Conservation (phyloP, 257 asterid genomes). For the Rhazya stricta region DNA sequence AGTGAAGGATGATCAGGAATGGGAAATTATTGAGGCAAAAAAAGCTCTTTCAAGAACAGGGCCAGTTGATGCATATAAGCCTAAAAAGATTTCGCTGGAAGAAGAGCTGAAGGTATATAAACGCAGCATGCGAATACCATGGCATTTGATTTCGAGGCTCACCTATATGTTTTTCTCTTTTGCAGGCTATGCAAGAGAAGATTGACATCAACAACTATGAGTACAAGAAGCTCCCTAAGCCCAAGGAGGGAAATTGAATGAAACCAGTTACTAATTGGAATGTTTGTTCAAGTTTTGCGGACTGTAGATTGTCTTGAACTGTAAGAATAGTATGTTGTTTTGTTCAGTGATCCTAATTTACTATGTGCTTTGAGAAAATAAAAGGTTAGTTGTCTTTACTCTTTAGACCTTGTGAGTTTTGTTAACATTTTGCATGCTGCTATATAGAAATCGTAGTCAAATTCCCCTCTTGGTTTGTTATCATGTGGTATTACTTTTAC, state of each 20-base stretch:
- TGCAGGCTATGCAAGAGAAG: slow-evolving; percentile 72
- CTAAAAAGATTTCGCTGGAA: slow-evolving; percentile 66
- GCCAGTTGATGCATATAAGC: slow-evolving; percentile 72
- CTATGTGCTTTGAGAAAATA: not conserved
- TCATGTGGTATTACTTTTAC: too few species aligned
- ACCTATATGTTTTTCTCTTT: slow-evolving; percentile 3
- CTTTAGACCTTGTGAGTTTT: too few species aligned
- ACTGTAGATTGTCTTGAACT: not conserved
- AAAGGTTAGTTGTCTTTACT: too few species aligned
- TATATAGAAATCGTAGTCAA: too few species aligned
- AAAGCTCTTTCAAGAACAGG: slow-evolving; percentile 83
- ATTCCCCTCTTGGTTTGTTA: too few species aligned
- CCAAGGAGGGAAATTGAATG: slow-evolving; percentile 24
- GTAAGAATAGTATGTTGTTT: not conserved
- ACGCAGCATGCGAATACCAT: not conserved
- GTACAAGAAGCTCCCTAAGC: slow-evolving; percentile 86
- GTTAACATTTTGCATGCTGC: too few species aligned
- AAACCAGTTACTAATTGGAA: not conserved
- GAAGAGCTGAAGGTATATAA: slow-evolving; percentile 77
- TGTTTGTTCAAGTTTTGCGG: not conserved
- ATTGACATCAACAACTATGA: slow-evolving; percentile 75
- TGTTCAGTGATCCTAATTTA: not conserved
- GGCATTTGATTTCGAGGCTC: not conserved
- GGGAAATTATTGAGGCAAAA: slow-evolving; percentile 86
- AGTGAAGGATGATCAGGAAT: slow-evolving; percentile 81